Evolutionary conservation across 1,284 basidiomycete species (phyloP).

Genomic region (Pisolithus thermaeus): DNA sequence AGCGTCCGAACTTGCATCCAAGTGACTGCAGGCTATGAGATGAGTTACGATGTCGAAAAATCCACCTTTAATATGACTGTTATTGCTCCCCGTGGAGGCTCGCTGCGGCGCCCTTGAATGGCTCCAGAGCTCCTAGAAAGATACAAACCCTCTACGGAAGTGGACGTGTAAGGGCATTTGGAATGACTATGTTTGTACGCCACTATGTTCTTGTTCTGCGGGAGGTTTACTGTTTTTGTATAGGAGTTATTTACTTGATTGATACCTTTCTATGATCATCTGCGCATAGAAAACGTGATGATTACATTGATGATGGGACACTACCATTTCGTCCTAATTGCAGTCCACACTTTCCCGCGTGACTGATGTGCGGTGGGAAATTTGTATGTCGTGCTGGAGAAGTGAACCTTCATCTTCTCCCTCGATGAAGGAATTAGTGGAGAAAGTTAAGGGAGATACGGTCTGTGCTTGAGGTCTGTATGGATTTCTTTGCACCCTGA

Average conservation of each 20-base stretch:
- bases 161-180: neutral
- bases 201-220: neutral
- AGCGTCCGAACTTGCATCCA: too few relatives aligned
- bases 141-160: neutral
- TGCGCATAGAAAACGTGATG: neutral
- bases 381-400: neutral
- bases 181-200: neutral
- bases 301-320: neutral
- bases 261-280: neutral
- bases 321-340: neutral
- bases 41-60: constrained; percentile 3
- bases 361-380: neutral
- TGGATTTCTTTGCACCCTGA: neutral
- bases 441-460: neutral
- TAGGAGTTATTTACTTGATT: neutral
- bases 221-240: neutral
- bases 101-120: neutral
- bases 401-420: neutral
- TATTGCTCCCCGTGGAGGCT: neutral
- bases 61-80: neutral
- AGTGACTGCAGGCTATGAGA: constrained; percentile 5
- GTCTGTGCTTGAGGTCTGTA: neutral
- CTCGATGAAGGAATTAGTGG: neutral
- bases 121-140: neutral
- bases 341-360: neutral